Evolutionary conservation across 192 early-diverging fungal species (phyloP).

Genomic region (Rhizophagus prolifer): DNA sequence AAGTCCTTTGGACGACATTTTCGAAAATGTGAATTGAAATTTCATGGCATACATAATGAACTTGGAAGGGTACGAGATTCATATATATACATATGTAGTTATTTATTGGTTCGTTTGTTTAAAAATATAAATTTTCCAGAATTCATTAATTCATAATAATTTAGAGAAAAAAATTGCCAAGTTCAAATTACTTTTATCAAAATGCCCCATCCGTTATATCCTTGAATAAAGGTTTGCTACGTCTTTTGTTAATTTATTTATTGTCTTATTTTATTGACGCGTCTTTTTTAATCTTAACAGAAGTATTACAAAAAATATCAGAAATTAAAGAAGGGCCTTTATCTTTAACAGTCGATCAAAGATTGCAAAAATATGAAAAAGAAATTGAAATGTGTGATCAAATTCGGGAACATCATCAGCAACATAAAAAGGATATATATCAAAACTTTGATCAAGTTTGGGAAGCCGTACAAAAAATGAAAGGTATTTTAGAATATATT

Average conservation of each 20-base stretch:
- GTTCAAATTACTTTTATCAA: constrained; percentile 28
- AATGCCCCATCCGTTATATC: constrained; percentile 25
- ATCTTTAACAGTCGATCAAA: constrained; percentile 20
- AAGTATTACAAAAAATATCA: constrained; percentile 6
- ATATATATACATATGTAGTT: not conserved
- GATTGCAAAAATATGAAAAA: constrained; percentile 17
- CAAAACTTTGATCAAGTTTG: constrained; percentile 31
- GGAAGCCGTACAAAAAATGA: constrained; percentile 29
- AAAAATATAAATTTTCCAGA: not conserved
- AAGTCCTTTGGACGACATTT: constrained; percentile 28
- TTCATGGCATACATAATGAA: constrained; percentile 32
- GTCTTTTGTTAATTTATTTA: not conserved
- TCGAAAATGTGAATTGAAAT: constrained; percentile 29
- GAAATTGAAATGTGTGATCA: constrained; percentile 12
- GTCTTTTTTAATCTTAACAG: not conserved
- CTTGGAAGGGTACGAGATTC: constrained; percentile 17
- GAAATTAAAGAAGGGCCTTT: not conserved
- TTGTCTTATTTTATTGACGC: not conserved
- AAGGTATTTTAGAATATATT: constrained; percentile 11
- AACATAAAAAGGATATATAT: constrained; percentile 16
- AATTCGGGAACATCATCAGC: constrained; percentile 18
- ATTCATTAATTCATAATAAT: not conserved
- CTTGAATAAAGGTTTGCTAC: constrained; percentile 25
- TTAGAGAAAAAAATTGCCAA: constrained; percentile 23
- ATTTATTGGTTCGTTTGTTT: too few relatives aligned